These are phyloP conservation scores for Obba rivulosa DNA, from an alignment of 768 basidiomycete genomes.

Conservation along the genomic window DNA sequence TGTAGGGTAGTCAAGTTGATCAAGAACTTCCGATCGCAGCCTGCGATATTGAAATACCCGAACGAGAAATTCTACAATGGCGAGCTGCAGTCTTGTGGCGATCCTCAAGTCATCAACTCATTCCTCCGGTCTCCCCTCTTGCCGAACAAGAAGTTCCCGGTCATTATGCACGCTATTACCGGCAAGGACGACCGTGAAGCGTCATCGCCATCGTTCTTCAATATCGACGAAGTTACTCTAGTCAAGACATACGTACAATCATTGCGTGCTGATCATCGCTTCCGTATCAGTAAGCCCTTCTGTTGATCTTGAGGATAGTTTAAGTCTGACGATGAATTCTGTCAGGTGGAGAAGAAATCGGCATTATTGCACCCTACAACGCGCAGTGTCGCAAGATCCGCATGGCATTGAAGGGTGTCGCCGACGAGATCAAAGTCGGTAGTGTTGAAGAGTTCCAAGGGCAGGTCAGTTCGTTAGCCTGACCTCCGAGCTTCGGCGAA, in stretches of 20 bases:
- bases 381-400: constrained; percentile 33
- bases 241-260: constrained; percentile 29
- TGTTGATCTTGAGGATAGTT: not conserved
- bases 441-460: constrained; percentile 41
- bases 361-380: constrained; percentile 36
- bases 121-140: constrained; percentile 25
- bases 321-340: not conserved
- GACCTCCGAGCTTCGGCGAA: no score
- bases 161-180: constrained; percentile 30
- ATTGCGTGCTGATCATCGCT: constrained; percentile 20
- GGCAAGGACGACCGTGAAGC: constrained; percentile 31
- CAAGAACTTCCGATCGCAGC: constrained; percentile 57
- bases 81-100: constrained; percentile 27
- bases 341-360: constrained; percentile 28
- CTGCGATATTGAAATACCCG: constrained; percentile 48
- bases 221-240: constrained; percentile 29
- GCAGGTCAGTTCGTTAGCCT: constrained; percentile 29
- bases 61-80: constrained; percentile 39
- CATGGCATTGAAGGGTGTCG: constrained; percentile 12
- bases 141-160: constrained; percentile 20
- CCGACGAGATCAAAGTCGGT: constrained; percentile 27
- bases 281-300: constrained; percentile 22
- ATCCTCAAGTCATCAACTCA: constrained; percentile 19
- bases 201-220: constrained; percentile 37
- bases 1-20: constrained; percentile 28